Evolutionary conservation across 2,329 filamentous ascomycete species (phyloP), one percentile per base, ranked within the genome.

Genomic region (Ceratocystis albifundus): DNA sequence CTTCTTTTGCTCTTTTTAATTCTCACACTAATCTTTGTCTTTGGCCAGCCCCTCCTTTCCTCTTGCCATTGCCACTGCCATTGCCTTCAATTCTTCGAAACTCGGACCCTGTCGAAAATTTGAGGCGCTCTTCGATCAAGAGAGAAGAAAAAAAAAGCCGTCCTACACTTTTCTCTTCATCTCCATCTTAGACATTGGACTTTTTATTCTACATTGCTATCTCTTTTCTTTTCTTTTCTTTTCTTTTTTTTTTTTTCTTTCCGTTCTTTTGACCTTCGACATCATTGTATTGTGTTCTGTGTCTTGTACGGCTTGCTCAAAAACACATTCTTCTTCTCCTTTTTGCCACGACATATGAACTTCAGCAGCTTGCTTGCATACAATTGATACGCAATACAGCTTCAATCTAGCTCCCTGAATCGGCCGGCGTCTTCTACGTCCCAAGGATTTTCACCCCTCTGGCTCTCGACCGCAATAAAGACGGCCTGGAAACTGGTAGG

Each of bases 381-480:
- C 48, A 22, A 28, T 53, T 53, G 22, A 28, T 28, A 53, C 22
- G 10, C 8, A 48, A 20, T 48, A 53, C 48, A 25, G 3, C 48
- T 53, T 25, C 10, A 53, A 53, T 53, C 10, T 1, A 17, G 20
- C 10, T 8, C 48, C 12, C 22, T 5, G 25, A 25, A 28, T 53
- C 48, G 48, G 12, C 48, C 7, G 22, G 20, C 20, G 25, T 7
- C n/a, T 25, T 30, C 45, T 15, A 32, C 15, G 32, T 48, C 62
- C 62, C 0, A 30, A 30, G n/a, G 44, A 22, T 53, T 63, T 22
- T 63, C 36, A 15, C 41, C 41, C 28, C 44, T 50, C 61, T 41
- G 61, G 25, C 32, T 63, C 61, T 48, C 61, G 25, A 63, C 61
- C 25, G 44, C 15, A 44, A 63, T 50, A 50, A 63, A 63, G 48